phyloP scores from a whole-genome alignment of 306 rosid species.

The Trifolium subterraneum region DNA sequence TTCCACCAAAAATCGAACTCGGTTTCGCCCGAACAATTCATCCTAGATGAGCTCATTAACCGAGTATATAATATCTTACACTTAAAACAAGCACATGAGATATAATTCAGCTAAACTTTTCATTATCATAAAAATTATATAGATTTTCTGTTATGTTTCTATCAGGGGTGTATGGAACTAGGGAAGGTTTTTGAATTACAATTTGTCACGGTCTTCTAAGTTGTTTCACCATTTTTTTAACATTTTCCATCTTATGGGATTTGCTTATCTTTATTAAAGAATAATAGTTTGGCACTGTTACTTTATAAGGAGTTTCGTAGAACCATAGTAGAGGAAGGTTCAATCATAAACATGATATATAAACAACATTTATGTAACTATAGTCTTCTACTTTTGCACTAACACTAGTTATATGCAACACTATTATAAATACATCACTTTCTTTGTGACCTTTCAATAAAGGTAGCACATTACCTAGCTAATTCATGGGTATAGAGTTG shows the following conservation, averaged over 20 bases:
- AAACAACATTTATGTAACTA: not conserved
- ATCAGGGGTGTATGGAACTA: conserved; percentile 26
- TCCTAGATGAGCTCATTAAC: too few relatives aligned
- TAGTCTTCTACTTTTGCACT: conserved; percentile 18
- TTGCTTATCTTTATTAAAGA: not conserved
- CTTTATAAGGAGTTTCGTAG: conserved; percentile 8
- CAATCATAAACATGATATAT: not conserved
- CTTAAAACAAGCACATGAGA: too few relatives aligned
- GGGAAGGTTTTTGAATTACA: conserved; percentile 36
- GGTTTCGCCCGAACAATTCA: too few relatives aligned
- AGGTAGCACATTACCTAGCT: not conserved
- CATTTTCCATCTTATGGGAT: not conserved
- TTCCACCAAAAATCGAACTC: too few relatives aligned
- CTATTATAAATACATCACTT: conserved; percentile 26
- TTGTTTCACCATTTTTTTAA: conserved; percentile 28
- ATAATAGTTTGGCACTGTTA: not conserved
- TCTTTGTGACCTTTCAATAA: conserved; percentile 14
- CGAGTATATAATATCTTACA: too few relatives aligned
- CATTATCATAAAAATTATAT: not conserved
- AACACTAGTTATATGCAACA: not conserved
- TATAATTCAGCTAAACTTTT: not conserved
- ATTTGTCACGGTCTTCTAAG: conserved; percentile 37
- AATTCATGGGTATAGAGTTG: too few relatives aligned
- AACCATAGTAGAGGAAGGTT: conserved; percentile 41
- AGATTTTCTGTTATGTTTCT: not conserved